Base-by-base conservation (phyloP, 306 rosid genomes). In the Acacia crassicarpa region DNA sequence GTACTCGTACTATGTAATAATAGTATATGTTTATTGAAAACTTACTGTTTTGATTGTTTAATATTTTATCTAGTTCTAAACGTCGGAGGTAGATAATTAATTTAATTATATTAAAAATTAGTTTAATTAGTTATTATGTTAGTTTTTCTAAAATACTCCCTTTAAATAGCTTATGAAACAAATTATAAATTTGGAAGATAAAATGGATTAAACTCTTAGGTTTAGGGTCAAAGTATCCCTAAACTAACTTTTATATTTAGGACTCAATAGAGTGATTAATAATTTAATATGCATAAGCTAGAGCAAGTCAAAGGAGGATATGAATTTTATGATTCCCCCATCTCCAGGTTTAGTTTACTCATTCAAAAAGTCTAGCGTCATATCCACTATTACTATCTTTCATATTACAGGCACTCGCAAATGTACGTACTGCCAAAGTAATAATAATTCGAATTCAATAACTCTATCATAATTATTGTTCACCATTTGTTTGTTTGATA, bases 331-430 rank as follows among this genome's bases (percentile, higher is more conserved):
- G 35, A 44, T 70, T 70, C 56, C 54, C 75, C 38, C 9, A 4
- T 70, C 75, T 70, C 13, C 75, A 70, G 75, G 75, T 70, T 44
- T 70, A 70, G 38, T 44, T 44, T 12, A 43, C 75, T 70, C 13
- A 44, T 44, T 70, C 75, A 70, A 70, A 44, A 70, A 70, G 74
- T 70, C 22, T 23, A 12, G 2, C 44, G 75, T 23, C 38, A 44
- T 41, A 20, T 43, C 54, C 54, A 44, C 22, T 23, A 20, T 16
- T 70, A 43, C 56, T 30, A 1, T 27, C 63, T 27, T n/a, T 70
- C 38, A 70, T 70, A 44, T 44, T 43, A 14, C 27, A 22, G n/a
- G 38, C 33, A 41, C 4, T 10, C 27, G 0, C 19, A 69, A 4
- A 25, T 27, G 7, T n/a, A 15, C 56, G 53, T 69, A 69, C 33